phyloP scores from a whole-genome alignment of 139 green algal genomes.

The Axilococcus clingmanii region DNA sequence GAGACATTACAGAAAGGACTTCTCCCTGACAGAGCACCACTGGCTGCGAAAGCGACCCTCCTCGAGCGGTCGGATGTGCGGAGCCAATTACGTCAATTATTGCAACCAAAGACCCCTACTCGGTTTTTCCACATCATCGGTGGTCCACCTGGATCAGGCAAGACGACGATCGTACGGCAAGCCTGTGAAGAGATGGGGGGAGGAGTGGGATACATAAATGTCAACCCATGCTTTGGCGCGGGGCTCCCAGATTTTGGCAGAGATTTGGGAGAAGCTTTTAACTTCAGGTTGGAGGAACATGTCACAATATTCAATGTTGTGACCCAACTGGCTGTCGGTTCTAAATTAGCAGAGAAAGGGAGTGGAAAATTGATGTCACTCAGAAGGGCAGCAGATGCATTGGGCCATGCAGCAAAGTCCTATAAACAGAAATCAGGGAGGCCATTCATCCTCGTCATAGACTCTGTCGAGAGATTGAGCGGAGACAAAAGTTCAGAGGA shows the following conservation, averaged over 20 bases:
- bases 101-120: slow-evolving; percentile 1
- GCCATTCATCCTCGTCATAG: slow-evolving; percentile 34
- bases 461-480: slow-evolving; percentile 22
- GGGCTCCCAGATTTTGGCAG: slow-evolving; percentile 3
- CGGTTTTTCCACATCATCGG: slow-evolving; percentile 15
- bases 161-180: slow-evolving; percentile 11
- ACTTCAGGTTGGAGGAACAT: slow-evolving; percentile 18
- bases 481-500: slow-evolving; percentile 1
- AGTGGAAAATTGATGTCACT: slow-evolving; percentile 5
- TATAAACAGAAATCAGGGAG: slow-evolving; percentile 11
- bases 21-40: neutral
- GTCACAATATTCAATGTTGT: slow-evolving; percentile 13
- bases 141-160: slow-evolving; percentile 13
- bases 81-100: neutral
- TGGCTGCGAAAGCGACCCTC: neutral
- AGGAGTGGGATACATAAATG: slow-evolving; percentile 10
- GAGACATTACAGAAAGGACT: neutral
- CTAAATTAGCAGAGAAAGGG: slow-evolving; percentile 5
- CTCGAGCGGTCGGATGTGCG: neutral
- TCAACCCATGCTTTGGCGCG: neutral
- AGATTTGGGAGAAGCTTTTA: slow-evolving; percentile 3
- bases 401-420: slow-evolving; percentile 9
- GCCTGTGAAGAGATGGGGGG: neutral
- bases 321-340: slow-evolving; percentile 5
- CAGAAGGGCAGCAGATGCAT: slow-evolving; percentile 7